These are phyloP conservation scores for Exophiala dermatitidis DNA, from an alignment of 2,329 filamentous ascomycete genomes.

Conservation along the genomic window DNA sequence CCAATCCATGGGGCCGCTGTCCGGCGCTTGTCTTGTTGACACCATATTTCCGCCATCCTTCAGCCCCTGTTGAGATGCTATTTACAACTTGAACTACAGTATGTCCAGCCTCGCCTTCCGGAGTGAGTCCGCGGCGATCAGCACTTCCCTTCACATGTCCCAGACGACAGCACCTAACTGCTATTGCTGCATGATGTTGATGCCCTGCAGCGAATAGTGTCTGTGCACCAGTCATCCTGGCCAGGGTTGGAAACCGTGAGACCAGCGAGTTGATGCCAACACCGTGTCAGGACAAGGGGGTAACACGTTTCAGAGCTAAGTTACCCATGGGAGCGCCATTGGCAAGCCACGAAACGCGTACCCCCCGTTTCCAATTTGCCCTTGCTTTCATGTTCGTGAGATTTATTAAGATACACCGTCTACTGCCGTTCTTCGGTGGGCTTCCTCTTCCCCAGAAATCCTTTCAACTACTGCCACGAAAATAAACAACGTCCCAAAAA, in stretches of 20 bases:
- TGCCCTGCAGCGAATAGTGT: no score
- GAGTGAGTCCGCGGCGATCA: background rate
- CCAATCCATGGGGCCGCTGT: no score
- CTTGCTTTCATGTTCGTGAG: background rate
- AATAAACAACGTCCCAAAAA: no score
- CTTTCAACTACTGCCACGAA: background rate
- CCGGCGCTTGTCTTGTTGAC: background rate
- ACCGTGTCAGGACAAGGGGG: background rate
- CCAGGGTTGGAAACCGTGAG: no score
- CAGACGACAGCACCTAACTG: no score
- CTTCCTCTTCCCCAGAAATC: no score
- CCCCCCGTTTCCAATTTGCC: background rate
- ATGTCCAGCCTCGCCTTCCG: constrained; percentile 1
- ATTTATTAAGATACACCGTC: background rate
- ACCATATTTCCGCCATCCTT: background rate
- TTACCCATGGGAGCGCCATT: background rate
- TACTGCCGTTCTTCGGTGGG: no score
- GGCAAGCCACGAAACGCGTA: background rate
- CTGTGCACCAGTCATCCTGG: no score
- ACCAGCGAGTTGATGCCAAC: background rate
- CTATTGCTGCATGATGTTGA: no score
- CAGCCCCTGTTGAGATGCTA: background rate
- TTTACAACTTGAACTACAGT: background rate
- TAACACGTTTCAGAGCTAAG: background rate
- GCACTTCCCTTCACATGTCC: no score